A percentile compares a stretch with the other conserved stretches of the same genome.
Conservation (phyloP, 345 rosid species). For the Cardamine resedifolia region DNA sequence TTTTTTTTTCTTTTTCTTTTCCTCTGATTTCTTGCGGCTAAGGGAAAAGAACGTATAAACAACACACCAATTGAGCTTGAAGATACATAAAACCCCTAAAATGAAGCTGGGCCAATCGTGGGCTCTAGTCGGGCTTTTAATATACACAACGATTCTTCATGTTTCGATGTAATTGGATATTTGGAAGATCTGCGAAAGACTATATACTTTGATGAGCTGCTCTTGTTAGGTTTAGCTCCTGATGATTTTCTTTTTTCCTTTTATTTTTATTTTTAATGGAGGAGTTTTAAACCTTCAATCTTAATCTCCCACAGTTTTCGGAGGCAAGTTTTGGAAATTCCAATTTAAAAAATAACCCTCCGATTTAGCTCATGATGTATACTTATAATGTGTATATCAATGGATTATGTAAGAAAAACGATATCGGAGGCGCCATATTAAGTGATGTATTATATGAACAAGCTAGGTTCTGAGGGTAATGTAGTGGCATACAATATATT, state of each 20-base stretch:
- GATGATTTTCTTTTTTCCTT: no score
- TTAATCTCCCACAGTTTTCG: no score
- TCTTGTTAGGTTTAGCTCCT: constrained; percentile 73
- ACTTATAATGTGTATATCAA: constrained; percentile 62
- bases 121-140: background rate
- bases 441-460: constrained; percentile 59
- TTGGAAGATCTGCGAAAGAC: no score
- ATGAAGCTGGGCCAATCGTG: background rate
- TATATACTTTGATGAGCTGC: no score
- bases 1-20: background rate
- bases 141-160: no score
- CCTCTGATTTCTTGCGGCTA: background rate
- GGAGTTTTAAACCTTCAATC: no score
- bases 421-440: constrained; percentile 52
- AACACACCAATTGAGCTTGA: background rate
- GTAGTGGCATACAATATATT: no score
- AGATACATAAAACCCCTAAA: background rate
- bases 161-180: no score
- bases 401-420: constrained; percentile 66
- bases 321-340: no score
- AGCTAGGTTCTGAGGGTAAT: constrained; percentile 54
- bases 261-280: no score
- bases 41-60: background rate
- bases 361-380: no score
- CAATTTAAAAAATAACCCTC: no score